Conservation (phyloP, 352 stramenopile species). For the Globisporangium polare region DNA sequence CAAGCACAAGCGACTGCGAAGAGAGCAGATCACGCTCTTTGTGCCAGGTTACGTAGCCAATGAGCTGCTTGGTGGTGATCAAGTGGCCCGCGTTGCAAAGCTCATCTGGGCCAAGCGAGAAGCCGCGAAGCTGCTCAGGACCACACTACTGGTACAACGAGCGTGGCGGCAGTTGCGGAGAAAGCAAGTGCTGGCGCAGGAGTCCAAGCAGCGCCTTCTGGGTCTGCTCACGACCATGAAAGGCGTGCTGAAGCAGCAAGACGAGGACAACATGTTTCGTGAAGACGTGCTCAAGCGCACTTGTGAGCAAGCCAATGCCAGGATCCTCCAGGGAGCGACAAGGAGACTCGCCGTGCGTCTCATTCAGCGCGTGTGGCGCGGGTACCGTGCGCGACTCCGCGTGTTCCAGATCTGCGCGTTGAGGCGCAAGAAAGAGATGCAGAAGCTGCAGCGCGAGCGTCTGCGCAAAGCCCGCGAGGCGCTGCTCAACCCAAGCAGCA, state of each 20-base stretch:
- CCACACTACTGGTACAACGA: slow-evolving; percentile 22
- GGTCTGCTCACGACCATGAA: slow-evolving; percentile 20
- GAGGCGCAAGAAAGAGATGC: slow-evolving; percentile 21
- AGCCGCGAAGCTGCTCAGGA: background rate
- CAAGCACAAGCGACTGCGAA: slow-evolving; percentile 6
- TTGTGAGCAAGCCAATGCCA: slow-evolving; percentile 1
- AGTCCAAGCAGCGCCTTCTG: slow-evolving; percentile 28
- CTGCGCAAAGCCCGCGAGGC: slow-evolving; percentile 25
- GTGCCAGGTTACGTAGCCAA: background rate
- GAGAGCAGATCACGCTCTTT: slow-evolving; percentile 2
- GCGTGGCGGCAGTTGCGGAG: slow-evolving; percentile 20
- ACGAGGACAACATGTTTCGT: slow-evolving; percentile 9
- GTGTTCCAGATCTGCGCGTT: slow-evolving; percentile 23
- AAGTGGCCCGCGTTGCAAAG: background rate
- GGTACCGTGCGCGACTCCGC: slow-evolving; percentile 27
- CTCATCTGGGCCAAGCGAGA: slow-evolving; percentile 1
- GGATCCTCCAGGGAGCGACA: slow-evolving; percentile 13
- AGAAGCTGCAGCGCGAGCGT: slow-evolving; percentile 28
- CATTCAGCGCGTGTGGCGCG: slow-evolving; percentile 60
- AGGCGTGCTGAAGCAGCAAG: slow-evolving; percentile 14
- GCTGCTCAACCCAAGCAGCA: slow-evolving; percentile 25
- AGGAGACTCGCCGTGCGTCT: slow-evolving; percentile 28
- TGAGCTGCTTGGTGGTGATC: background rate
- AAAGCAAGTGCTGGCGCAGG: slow-evolving; percentile 8
- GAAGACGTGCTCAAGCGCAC: slow-evolving; percentile 2